Percentiles rank a stretch among this genome's conserved stretches.
These are phyloP conservation scores for Mycena sp. DNA, from an alignment of 1,284 basidiomycete species.

Conservation along the genomic window DNA sequence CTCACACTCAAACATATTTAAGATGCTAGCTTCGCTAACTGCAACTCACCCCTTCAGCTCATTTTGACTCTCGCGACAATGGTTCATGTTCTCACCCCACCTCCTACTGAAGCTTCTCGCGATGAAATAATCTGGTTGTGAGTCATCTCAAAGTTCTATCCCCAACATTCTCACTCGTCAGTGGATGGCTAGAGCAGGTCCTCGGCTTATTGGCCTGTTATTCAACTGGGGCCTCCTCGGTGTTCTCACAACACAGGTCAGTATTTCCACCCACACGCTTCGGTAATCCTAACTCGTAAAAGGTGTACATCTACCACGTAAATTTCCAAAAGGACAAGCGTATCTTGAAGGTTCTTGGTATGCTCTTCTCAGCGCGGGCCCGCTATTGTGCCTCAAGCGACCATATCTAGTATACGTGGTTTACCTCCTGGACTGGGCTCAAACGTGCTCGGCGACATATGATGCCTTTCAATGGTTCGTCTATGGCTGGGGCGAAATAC, in stretches of 20 bases:
- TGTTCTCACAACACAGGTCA: constrained; percentile 25
- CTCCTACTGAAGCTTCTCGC: neutral
- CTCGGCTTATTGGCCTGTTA: constrained; percentile 26
- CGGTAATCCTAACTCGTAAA: neutral
- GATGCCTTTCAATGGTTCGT: constrained; percentile 33
- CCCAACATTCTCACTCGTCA: neutral
- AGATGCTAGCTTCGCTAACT: too few relatives aligned
- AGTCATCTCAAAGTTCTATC: neutral
- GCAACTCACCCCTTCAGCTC: too few relatives aligned
- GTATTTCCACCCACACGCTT: neutral
- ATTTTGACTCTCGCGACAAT: neutral
- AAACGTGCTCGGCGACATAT: constrained; percentile 30
- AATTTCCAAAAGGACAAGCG: constrained; percentile 27
- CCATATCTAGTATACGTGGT: constrained; percentile 25
- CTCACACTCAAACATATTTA: too few relatives aligned
- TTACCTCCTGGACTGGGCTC: constrained; percentile 33
- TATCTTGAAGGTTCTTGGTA: constrained; percentile 25
- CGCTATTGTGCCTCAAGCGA: neutral
- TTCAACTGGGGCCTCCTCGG: constrained; percentile 33
- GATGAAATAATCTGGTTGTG: constrained; percentile 10
- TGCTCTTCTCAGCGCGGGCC: neutral
- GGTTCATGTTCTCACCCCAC: constrained; percentile 6
- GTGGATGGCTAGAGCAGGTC: constrained; percentile 17
- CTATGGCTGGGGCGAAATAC: constrained; percentile 27
- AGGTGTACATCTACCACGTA: constrained; percentile 28